Evolutionary conservation across 257 asterid species (phyloP).

Genomic region (Solanum sitiens): DNA sequence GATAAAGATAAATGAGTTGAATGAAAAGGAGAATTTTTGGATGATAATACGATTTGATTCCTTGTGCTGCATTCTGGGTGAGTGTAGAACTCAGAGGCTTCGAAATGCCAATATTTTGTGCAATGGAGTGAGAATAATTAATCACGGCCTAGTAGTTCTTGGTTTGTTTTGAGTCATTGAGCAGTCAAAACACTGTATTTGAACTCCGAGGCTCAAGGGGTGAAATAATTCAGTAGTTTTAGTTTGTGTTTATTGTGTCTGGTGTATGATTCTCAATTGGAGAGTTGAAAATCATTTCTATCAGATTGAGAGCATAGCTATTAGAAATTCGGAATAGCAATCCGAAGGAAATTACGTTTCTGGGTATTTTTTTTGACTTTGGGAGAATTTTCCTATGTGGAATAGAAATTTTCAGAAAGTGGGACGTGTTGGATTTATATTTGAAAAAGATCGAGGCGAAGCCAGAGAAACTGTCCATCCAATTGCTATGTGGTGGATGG

Average conservation of each 20-base stretch:
- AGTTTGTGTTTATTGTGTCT: neutral
- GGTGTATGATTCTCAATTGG: neutral
- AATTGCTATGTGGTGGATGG: neutral
- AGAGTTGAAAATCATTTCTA: neutral
- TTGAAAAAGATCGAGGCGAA: neutral
- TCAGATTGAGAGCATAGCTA: neutral
- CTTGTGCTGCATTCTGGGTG: neutral
- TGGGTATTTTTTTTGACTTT: neutral
- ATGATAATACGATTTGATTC: neutral
- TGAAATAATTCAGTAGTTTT: neutral
- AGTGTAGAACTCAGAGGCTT: neutral
- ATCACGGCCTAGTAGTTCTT: neutral
- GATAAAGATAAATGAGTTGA: neutral
- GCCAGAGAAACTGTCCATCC: neutral
- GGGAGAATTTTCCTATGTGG: neutral
- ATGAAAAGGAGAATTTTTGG: neutral
- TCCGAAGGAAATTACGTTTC: neutral
- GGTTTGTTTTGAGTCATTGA: neutral
- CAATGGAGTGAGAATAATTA: neutral
- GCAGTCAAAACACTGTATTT: neutral
- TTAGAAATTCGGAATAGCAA: neutral
- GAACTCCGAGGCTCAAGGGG: neutral
- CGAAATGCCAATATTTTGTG: neutral
- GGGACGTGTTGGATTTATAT: neutral
- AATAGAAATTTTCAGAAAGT: neutral